Base-by-base conservation (phyloP, 2,329 filamentous ascomycete species). In the Fusarium luffae region DNA sequence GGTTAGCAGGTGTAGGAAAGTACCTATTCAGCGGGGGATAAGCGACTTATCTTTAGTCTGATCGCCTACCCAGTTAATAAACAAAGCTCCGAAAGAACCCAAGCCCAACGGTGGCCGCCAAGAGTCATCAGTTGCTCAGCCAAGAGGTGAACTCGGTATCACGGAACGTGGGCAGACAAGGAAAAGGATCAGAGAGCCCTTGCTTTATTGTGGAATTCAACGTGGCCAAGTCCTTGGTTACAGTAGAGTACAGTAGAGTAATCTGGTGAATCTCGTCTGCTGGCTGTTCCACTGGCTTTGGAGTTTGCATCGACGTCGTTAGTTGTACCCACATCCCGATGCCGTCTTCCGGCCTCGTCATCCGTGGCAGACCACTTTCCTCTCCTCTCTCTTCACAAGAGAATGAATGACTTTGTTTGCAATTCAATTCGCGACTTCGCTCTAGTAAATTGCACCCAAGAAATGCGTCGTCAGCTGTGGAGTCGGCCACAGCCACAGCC, bases 381-480 rank as follows among this genome's bases (percentile, higher is more conserved):
- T 41, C 32, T 28, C 27, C 27, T 28, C 27, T 28, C 27, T 51
- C 32, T 37, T 37, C 16, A 37, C 34, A 11, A 37, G 16, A 37
- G 3, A 37, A 28, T 28, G 12, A 23, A 48, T 19, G 27, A 32
- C 28, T 42, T n/a, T 21, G 16, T 25, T 25, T 28, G 43, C 34
- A 37, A 37, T 59, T 30, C 13, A 44, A n/a, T 18, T 32, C 52
- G 46, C 52, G 37, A 60, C 41, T 41, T 37, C 34, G 34, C 54
- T 59, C 34, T 14, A 49, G 42, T 67, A 70, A 63, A 69, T 69
- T 70, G 43, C 40, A 30, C 58, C 62, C 62, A 58, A 59, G 54
- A 49, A 56, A 64, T 62, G 59, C 63, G 68, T 70, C 68, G 68
- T 70, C 67, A 70, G 68, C 68, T 54, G 68, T 70, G 68, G 68